These are phyloP conservation scores for Arachis monticola DNA, from an alignment of 331 rosid genomes.

Conservation along the genomic window DNA sequence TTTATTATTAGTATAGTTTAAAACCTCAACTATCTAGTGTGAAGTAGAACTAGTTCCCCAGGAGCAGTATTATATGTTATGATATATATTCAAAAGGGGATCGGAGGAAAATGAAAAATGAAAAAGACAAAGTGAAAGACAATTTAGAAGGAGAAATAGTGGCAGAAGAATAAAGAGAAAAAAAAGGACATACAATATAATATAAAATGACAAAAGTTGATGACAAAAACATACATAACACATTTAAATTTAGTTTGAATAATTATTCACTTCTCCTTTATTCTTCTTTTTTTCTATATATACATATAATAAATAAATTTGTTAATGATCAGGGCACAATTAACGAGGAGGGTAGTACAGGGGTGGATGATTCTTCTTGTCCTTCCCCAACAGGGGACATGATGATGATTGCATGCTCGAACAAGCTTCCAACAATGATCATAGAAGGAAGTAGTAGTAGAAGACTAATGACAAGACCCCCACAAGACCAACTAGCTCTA, in stretches of 20 bases:
- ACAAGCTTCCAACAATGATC: slow-evolving; percentile 52
- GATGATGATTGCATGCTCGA: slow-evolving; percentile 73
- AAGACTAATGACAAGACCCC: slow-evolving; percentile 62
- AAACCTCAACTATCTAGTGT: no score
- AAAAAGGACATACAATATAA: no score
- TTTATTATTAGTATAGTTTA: no score
- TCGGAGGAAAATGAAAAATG: no score
- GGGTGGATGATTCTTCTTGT: slow-evolving; percentile 74
- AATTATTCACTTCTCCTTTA: no score
- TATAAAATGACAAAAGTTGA: background rate
- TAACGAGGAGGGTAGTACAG: slow-evolving; percentile 59
- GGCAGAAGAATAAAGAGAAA: background rate
- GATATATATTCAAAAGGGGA: background rate
- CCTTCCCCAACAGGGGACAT: slow-evolving; percentile 72
- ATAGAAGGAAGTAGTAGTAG: slow-evolving; percentile 27
- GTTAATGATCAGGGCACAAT: slow-evolving; percentile 58
- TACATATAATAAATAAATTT: no score
- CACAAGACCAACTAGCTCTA: slow-evolving; percentile 64
- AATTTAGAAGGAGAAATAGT: background rate
- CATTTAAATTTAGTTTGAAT: background rate
- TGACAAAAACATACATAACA: slow-evolving; percentile 11
- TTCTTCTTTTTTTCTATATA: background rate
- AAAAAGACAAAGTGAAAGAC: background rate
- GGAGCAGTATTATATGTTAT: background rate
- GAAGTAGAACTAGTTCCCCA: background rate